Evolutionary conservation across 352 stramenopile species (phyloP), one percentile per base, ranked within the genome.

Genomic region (Phytophthora kernoviae): DNA sequence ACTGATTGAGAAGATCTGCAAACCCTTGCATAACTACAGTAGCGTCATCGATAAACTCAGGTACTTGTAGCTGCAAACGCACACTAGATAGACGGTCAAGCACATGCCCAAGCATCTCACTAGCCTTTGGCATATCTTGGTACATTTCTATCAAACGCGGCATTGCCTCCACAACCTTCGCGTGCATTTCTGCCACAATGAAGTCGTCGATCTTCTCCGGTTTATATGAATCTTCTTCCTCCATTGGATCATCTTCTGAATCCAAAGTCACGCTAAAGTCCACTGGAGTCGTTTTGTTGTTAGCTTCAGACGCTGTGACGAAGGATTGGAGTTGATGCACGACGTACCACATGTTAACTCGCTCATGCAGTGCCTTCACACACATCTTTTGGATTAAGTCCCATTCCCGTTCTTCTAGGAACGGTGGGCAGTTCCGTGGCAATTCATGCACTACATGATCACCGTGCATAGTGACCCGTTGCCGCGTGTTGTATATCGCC

Each of bases 321-420:
- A 68, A 62, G 24, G 37, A 20, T 51, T 62, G 63, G 6, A 75
- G 30, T 47, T 68, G 66, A 18, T 71, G 61, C 40, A 75, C 56
- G n/a, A 70, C 61, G 33, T 68, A 67, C 55, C 61, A 65, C 51
- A 71, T 75, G 14, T 51, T 70, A 26, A 39, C 56, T 56, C 56
- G 27, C 26, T 27, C 40, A 2, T 44, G 36, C 15, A 55, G 55
- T 12, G 17, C 41, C 7, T 22, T 53, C 18, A 47, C 47, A 41
- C 55, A 71, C 66, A 71, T 75, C 27, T 37, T 20, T 50, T 68
- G n/a, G 26, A 75, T 39, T 21, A 75, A 49, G 26, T 65, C 50
- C 66, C 61, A 75, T 55, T 75, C 55, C 0, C 34, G 33, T 14
- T 58, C 26, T 6, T 51, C 43, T 14, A 71, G 12, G 20, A 71